Evolutionary conservation across 1,284 basidiomycete genomes (phyloP).

Genomic region (Pseudomicrostroma phylloplanum): DNA sequence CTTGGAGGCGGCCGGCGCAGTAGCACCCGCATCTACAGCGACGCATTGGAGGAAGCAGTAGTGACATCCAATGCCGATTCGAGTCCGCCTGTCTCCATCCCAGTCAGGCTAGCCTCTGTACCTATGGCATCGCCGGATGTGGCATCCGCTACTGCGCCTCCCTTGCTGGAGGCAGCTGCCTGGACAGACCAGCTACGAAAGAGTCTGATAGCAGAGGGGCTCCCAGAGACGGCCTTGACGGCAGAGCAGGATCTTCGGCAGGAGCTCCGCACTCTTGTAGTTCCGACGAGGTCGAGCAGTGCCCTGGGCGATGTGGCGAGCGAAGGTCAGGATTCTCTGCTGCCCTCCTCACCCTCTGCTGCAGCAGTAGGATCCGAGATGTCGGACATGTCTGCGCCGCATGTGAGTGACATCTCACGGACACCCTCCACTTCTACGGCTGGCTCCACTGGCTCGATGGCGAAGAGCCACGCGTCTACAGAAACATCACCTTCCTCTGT

Average conservation of each 20-base stretch:
- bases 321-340: too few species aligned
- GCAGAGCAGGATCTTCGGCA: slow-evolving; percentile 1
- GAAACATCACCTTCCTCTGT: background rate
- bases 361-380: too few species aligned
- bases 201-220: slow-evolving; percentile 3
- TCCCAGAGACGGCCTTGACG: background rate
- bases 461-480: background rate
- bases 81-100: background rate
- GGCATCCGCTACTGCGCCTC: background rate
- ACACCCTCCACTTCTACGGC: slow-evolving; percentile 5
- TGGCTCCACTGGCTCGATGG: background rate
- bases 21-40: background rate
- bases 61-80: background rate
- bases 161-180: background rate
- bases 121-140: background rate
- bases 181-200: slow-evolving; percentile 1
- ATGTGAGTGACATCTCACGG: background rate
- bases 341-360: too few species aligned
- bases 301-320: too few species aligned
- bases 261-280: too few species aligned
- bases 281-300: too few species aligned
- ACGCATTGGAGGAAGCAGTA: background rate
- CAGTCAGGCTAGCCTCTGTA: background rate
- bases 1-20: too few species aligned
- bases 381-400: too few species aligned